Base-by-base conservation (phyloP, 1,284 basidiomycete genomes). In the Meira miltonrushii region DNA sequence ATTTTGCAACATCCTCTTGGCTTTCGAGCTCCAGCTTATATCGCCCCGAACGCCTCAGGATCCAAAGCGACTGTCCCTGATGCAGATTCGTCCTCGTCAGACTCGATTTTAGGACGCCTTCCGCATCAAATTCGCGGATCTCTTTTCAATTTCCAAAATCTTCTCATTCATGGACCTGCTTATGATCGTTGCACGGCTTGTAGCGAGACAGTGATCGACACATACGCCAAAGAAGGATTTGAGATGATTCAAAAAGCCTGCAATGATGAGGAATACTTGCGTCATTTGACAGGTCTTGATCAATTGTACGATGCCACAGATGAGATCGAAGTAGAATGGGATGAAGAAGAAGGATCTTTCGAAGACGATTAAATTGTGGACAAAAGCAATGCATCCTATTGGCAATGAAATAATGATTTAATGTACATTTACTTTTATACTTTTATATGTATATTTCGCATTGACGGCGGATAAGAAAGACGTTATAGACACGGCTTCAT, bases 51-150 rank as follows among this genome's bases (percentile, higher is more conserved):
- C 12, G 4, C 11, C 15, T 44, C 25, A 28, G 19, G 19, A 19
- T 13, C 15, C 37, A n/a, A 21, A 39, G 12, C 21, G 23, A 28
- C 40, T 39, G 17, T 23, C 15, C 11, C 50, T 39, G 12, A 64
- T 33, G 33, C 59, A 10, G 21, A 23, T 48, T 81, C 77, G 81
- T 89, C 28, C 8, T 33, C 8, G 28, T 33, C 28, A 33, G 28
- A 33, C 8, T 48, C 46, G 8, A 48, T 79, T 0, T 83, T 97
- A 0, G 93, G 93, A 0, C 81, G 87, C 2, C 88, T 96, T 0
- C 94, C 94, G 1, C 95, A 98, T 77, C 94, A 97, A 76, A 81
- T 98, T 5, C 85, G 95, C 0, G 95, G 93, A 0, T 91, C 87
- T 81, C 82, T 98, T 9, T 85, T 86, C 4, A 87, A 89, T 62